A percentile compares a stretch with the other conserved stretches of the same genome.
Conservation (phyloP, 768 basidiomycete species). For the Lactarius akahatsu region DNA sequence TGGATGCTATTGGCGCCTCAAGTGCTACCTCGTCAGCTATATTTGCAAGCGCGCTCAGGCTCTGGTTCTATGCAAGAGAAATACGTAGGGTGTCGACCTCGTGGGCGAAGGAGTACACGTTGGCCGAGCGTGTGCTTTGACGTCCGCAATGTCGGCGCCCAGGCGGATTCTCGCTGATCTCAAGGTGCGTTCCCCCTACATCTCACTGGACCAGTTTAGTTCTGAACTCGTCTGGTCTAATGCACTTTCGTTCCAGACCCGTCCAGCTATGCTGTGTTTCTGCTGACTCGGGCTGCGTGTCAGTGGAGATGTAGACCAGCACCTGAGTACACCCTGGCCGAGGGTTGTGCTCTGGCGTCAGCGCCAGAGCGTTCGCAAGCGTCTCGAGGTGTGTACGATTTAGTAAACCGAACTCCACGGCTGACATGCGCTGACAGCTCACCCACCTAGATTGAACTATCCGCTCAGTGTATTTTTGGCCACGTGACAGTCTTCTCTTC, state of each 20-base stretch:
- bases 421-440: background rate
- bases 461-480: background rate
- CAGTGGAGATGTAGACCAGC: background rate
- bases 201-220: background rate
- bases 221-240: background rate
- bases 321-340: background rate
- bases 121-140: conserved; percentile 15
- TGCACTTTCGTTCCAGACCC: background rate
- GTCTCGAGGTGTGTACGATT: background rate
- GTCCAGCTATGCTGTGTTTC: background rate
- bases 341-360: background rate
- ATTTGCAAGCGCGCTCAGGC: background rate
- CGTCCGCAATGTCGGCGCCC: conserved; percentile 2
- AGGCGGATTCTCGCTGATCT: background rate
- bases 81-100: background rate
- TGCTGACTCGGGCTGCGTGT: too few species aligned
- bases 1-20: background rate
- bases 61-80: background rate
- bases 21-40: background rate
- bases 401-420: background rate
- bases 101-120: conserved; percentile 11
- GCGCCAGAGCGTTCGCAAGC: background rate
- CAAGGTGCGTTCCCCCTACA: background rate
- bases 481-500: background rate
- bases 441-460: background rate